These are phyloP conservation scores for Rhododendron kiyosumense DNA, from an alignment of 148 eudicot genomes.

Conservation along the genomic window DNA sequence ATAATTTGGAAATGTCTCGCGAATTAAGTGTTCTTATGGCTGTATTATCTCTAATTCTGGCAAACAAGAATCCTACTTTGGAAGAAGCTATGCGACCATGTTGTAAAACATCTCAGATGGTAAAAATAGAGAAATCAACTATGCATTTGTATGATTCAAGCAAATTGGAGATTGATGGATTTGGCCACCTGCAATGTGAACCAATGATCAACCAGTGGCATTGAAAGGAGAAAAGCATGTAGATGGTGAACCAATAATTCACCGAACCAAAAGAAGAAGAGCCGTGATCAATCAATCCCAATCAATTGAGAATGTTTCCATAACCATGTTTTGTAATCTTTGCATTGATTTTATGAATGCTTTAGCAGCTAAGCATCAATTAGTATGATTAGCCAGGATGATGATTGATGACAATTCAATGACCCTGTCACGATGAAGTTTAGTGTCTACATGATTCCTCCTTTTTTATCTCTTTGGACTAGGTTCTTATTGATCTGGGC, in stretches of 20 bases:
- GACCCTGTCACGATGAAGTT: not conserved
- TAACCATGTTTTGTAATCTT: not conserved
- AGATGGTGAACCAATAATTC: not conserved
- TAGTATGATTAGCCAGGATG: not conserved
- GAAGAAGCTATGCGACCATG: not conserved
- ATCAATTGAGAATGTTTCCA: not conserved
- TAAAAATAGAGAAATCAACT: not conserved
- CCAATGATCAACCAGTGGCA: not conserved
- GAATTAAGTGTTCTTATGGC: not conserved
- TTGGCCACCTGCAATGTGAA: conserved; percentile 1
- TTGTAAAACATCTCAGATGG: not conserved
- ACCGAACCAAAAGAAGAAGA: not conserved
- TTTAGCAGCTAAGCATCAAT: not conserved
- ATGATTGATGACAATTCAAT: not conserved
- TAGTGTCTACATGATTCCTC: not conserved
- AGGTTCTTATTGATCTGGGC: not conserved
- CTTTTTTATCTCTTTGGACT: not conserved
- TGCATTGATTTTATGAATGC: not conserved
- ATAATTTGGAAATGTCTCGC: not conserved
- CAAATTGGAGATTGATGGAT: not conserved
- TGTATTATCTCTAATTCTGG: not conserved
- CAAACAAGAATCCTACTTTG: not conserved
- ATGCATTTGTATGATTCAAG: not conserved
- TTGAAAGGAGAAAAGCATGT: not conserved
- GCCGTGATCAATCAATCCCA: not conserved